These are phyloP conservation scores for Amanita molliuscula DNA, from an alignment of 768 basidiomycete species.

Conservation along the genomic window DNA sequence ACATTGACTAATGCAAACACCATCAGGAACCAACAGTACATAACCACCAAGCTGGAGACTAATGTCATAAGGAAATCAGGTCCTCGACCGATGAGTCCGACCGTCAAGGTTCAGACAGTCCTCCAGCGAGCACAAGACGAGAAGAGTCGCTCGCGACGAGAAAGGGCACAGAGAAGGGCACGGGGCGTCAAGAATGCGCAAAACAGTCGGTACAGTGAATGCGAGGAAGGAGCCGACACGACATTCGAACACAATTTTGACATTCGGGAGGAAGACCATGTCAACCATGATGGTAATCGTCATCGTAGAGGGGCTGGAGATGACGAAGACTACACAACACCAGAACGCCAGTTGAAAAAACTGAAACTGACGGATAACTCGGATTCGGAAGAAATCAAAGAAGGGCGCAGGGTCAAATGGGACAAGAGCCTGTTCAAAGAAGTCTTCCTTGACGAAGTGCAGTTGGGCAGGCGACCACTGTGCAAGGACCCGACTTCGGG, in stretches of 20 bases:
- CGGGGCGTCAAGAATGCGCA: slow-evolving; percentile 28
- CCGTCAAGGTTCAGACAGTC: slow-evolving; percentile 61
- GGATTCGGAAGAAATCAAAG: slow-evolving; percentile 18
- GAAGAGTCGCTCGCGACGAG: slow-evolving; percentile 38
- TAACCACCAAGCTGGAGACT: slow-evolving; percentile 51
- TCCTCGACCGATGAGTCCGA: slow-evolving; percentile 65
- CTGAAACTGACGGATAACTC: slow-evolving; percentile 27
- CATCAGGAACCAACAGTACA: slow-evolving; percentile 56
- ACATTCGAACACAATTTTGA: slow-evolving; percentile 8
- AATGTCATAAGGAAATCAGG: slow-evolving; percentile 65
- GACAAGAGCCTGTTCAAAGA: slow-evolving; percentile 54
- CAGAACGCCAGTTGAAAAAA: slow-evolving; percentile 29
- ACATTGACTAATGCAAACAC: slow-evolving; percentile 69
- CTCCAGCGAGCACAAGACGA: slow-evolving; percentile 61
- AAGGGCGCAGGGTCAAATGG: slow-evolving; percentile 65
- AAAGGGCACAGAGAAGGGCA: slow-evolving; percentile 54
- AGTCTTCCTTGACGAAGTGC: slow-evolving; percentile 53
- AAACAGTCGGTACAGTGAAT: slow-evolving; percentile 18
- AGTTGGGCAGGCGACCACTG: slow-evolving; percentile 35
- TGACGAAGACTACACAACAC: slow-evolving; percentile 68
- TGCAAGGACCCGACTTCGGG: slow-evolving; percentile 27
- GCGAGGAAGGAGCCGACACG: slow-evolving; percentile 11
- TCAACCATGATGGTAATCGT: slow-evolving; percentile 11
- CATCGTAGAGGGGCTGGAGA: slow-evolving; percentile 69
- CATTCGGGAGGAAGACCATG: slow-evolving; percentile 13